A percentile compares a stretch with the other conserved stretches of the same genome.
These are phyloP conservation scores for Pistacia vera DNA, from an alignment of 345 rosid genomes.

Conservation along the genomic window DNA sequence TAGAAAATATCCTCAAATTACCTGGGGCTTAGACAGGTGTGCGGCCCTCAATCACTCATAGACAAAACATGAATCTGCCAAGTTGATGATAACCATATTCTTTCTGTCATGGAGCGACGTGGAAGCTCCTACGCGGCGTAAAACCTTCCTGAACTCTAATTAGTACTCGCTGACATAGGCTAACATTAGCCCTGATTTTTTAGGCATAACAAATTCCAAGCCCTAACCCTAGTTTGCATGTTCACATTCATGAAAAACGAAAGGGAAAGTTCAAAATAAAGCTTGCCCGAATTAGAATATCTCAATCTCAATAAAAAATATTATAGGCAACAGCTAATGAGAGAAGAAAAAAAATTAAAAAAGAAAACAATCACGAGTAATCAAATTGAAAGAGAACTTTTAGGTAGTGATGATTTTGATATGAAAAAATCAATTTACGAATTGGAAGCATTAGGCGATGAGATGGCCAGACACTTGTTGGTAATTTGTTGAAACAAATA, in stretches of 20 bases:
- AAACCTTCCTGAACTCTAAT: too few species aligned
- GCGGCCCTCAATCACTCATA: too few species aligned
- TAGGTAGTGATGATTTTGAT: neutral
- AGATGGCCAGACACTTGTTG: neutral
- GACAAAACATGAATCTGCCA: too few species aligned
- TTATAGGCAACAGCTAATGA: neutral
- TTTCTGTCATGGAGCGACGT: too few species aligned
- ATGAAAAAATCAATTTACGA: neutral
- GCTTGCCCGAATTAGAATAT: neutral
- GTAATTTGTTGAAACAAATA: neutral
- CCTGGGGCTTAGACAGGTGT: too few species aligned
- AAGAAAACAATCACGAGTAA: conserved; percentile 3
- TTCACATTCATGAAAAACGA: neutral
- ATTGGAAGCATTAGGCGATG: neutral
- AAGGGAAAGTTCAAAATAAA: neutral
- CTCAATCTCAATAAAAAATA: neutral
- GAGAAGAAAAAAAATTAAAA: neutral
- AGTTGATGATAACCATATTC: too few species aligned
- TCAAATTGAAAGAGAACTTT: neutral
- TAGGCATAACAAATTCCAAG: too few species aligned
- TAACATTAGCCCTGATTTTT: too few species aligned
- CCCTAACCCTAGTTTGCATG: neutral
- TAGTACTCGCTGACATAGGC: too few species aligned
- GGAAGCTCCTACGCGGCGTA: too few species aligned
- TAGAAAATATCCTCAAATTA: too few species aligned